Percentiles rank a stretch among this genome's conserved stretches.
These are phyloP conservation scores for Bipolaris cookei DNA, from an alignment of 2,329 filamentous ascomycete genomes.

Conservation along the genomic window DNA sequence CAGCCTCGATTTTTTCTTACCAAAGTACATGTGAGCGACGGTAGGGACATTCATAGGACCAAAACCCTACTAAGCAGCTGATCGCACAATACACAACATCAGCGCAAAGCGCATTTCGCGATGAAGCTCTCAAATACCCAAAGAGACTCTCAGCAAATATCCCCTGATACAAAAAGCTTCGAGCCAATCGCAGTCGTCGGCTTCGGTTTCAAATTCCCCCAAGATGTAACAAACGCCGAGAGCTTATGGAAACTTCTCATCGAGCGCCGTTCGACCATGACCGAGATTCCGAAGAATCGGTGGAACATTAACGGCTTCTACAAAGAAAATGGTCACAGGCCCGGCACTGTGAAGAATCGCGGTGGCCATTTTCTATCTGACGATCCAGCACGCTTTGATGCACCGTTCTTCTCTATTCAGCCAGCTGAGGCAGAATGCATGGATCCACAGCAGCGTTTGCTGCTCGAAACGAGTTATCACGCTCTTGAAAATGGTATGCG, in stretches of 20 bases:
- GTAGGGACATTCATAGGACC: too few species aligned
- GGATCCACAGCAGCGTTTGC: constrained; percentile 35
- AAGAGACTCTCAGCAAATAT: neutral
- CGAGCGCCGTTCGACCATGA: constrained; percentile 20
- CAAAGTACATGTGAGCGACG: neutral
- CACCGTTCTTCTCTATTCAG: constrained; percentile 30
- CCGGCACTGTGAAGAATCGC: constrained; percentile 17
- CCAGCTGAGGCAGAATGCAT: constrained; percentile 28
- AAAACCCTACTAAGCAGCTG: neutral
- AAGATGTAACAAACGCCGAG: constrained; percentile 21
- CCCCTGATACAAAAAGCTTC: neutral
- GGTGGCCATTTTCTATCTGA: constrained; percentile 30
- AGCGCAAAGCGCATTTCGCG: neutral
- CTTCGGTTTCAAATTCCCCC: constrained; percentile 37
- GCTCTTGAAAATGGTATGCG: constrained; percentile 36
- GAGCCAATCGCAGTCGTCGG: constrained; percentile 46
- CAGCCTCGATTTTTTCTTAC: neutral
- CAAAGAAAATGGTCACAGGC: constrained; percentile 15
- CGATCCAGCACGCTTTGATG: constrained; percentile 29
- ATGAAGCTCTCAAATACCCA: neutral
- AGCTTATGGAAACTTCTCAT: constrained; percentile 32
- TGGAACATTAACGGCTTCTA: constrained; percentile 29
- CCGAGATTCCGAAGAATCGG: constrained; percentile 24
- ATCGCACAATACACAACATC: neutral
- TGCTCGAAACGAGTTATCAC: constrained; percentile 38